phyloP scores from a whole-genome alignment of 768 basidiomycete genomes.

The Plicaturopsis crispa region DNA sequence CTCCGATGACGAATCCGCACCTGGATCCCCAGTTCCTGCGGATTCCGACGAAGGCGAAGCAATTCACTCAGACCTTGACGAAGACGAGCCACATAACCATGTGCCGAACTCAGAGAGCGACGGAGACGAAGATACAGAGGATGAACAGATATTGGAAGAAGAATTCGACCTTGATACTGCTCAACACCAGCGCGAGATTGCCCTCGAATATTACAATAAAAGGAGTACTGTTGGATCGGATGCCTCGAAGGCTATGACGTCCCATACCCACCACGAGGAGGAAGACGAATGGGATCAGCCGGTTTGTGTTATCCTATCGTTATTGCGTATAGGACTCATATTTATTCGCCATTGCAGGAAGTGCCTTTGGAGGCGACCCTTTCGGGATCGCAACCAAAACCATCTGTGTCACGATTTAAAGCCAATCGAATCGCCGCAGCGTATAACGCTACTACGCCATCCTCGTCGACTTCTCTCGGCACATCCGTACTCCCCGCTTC shows the following conservation, averaged over 20 bases:
- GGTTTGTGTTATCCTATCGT: constrained; percentile 21
- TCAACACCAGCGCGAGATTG: constrained; percentile 68
- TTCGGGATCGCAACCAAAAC: constrained; percentile 31
- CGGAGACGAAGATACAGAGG: constrained; percentile 19
- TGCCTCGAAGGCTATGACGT: constrained; percentile 42
- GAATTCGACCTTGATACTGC: constrained; percentile 54
- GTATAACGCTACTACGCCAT: constrained; percentile 32
- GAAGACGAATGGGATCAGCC: constrained; percentile 36
- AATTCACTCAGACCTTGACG: constrained; percentile 13
- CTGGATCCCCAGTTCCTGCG: constrained; percentile 19
- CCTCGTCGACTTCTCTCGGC: constrained; percentile 30
- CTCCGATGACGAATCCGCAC: constrained; percentile 64
- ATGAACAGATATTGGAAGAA: constrained; percentile 34
- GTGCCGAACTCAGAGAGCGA: constrained; percentile 14
- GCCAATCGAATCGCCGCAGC: constrained; percentile 44
- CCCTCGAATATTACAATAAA: constrained; percentile 61
- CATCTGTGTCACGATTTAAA: constrained; percentile 59
- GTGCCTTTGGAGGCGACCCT: constrained; percentile 35
- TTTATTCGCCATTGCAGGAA: constrained; percentile 22
- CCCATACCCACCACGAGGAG: constrained; percentile 32
- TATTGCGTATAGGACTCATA: constrained; percentile 2
- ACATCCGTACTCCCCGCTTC: constrained; percentile 35
- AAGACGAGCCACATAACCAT: constrained; percentile 9
- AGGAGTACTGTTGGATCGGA: constrained; percentile 48
- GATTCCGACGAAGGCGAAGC: constrained; percentile 26